Percentiles rank a stretch among this genome's conserved stretches.
phyloP scores from a whole-genome alignment of 2,329 filamentous ascomycete genomes.

The Talaromyces atroroseus region DNA sequence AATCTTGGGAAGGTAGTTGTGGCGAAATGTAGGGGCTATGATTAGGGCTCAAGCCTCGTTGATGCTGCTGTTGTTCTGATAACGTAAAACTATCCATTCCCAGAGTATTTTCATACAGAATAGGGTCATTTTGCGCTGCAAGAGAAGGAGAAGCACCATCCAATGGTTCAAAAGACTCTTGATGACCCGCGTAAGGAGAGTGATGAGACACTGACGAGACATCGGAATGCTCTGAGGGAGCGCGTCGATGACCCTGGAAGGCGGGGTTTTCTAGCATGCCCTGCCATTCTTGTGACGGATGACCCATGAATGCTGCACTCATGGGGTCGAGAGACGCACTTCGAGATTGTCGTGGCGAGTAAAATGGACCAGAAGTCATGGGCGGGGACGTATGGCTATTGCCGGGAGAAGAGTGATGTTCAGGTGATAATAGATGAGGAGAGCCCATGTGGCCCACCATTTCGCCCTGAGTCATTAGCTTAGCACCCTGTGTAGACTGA shows the following conservation, averaged over 20 bases:
- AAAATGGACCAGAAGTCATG: slow-evolving; percentile 44
- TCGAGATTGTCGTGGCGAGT: slow-evolving; percentile 52
- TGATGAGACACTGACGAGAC: slow-evolving; percentile 76
- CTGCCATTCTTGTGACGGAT: slow-evolving; percentile 51
- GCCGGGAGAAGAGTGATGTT: slow-evolving; percentile 45
- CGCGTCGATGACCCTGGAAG: slow-evolving; percentile 78
- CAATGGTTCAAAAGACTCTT: slow-evolving; percentile 72
- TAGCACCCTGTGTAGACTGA: slow-evolving; percentile 28
- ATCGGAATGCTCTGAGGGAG: slow-evolving; percentile 87
- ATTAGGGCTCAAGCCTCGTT: slow-evolving; percentile 53
- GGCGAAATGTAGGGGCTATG: slow-evolving; percentile 71
- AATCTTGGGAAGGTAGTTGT: slow-evolving; percentile 67
- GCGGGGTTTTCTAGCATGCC: slow-evolving; percentile 49
- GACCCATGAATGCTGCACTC: slow-evolving; percentile 53
- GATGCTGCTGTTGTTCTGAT: slow-evolving; percentile 52
- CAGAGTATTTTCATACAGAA: slow-evolving; percentile 70
- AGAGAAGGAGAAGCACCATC: slow-evolving; percentile 77
- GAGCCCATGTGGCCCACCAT: slow-evolving; percentile 43
- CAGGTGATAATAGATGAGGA: slow-evolving; percentile 50
- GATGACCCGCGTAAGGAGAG: slow-evolving; percentile 73
- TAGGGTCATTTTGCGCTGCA: slow-evolving; percentile 62
- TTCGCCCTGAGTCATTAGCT: slow-evolving; percentile 44
- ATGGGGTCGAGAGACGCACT: slow-evolving; percentile 57
- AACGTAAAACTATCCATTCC: slow-evolving; percentile 76
- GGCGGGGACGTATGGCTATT: slow-evolving; percentile 48